Percentiles rank a stretch among this genome's conserved stretches.
Conservation (phyloP, 2,329 filamentous ascomycete genomes). For the Cordyceps tenuipes region DNA sequence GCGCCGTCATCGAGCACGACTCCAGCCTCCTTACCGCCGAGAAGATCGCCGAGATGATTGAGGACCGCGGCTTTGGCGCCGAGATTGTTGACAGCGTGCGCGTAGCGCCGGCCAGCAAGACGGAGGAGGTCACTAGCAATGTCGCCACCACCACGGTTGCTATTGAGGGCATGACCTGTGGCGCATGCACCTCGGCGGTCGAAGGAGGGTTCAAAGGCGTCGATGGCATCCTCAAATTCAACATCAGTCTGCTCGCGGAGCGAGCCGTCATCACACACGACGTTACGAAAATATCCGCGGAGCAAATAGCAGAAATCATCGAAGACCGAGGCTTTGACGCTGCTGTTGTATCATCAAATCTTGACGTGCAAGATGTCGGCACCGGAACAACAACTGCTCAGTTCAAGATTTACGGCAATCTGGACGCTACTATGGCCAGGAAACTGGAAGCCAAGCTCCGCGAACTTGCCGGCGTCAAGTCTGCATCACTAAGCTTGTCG, state of each 20-base stretch:
- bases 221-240: slow-evolving; percentile 77
- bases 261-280: slow-evolving; percentile 84
- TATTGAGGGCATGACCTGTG: slow-evolving; percentile 96
- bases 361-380: slow-evolving; percentile 47
- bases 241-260: slow-evolving; percentile 89
- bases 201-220: slow-evolving; percentile 72
- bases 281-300: slow-evolving; percentile 57
- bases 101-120: slow-evolving; percentile 18
- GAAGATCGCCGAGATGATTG: slow-evolving; percentile 50
- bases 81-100: slow-evolving; percentile 59
- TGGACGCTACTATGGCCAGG: slow-evolving; percentile 62
- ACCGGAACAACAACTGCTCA: slow-evolving; percentile 55
- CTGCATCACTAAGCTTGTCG: slow-evolving; percentile 65
- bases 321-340: slow-evolving; percentile 89
- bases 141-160: slow-evolving; percentile 72
- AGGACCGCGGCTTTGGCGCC: slow-evolving; percentile 73
- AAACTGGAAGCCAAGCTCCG: slow-evolving; percentile 61
- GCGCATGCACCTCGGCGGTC: slow-evolving; percentile 88
- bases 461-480: slow-evolving; percentile 60
- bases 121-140: slow-evolving; percentile 25
- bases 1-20: slow-evolving; percentile 80
- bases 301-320: slow-evolving; percentile 72
- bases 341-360: slow-evolving; percentile 66
- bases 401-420: slow-evolving; percentile 76
- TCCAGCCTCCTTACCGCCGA: slow-evolving; percentile 42